Percentiles rank a stretch among this genome's conserved stretches.
Evolutionary conservation across 257 asterid species (phyloP).

Genomic region (Solanum lycopersicoides): DNA sequence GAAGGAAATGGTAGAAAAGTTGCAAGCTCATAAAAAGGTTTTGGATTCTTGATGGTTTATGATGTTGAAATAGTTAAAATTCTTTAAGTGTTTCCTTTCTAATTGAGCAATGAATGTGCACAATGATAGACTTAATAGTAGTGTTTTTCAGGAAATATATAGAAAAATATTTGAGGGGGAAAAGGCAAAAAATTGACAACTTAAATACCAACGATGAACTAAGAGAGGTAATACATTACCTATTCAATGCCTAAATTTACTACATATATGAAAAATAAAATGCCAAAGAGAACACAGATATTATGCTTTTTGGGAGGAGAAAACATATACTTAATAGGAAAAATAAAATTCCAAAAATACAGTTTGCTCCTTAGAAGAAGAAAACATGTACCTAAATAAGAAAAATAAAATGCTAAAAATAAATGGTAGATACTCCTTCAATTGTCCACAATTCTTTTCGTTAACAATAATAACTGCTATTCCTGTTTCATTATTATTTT

Average conservation of each 20-base stretch:
- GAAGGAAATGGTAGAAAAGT: background rate
- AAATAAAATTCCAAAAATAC: background rate
- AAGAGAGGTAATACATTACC: background rate
- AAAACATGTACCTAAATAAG: background rate
- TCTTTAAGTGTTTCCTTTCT: background rate
- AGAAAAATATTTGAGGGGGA: background rate
- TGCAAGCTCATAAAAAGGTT: background rate
- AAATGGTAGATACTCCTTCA: background rate
- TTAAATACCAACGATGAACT: background rate
- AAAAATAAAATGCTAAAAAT: background rate
- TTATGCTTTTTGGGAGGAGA: background rate
- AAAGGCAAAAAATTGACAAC: background rate
- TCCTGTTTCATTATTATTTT: background rate
- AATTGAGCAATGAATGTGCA: background rate
- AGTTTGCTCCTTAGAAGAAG: background rate
- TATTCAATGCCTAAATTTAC: background rate
- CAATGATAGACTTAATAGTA: background rate
- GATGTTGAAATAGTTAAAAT: background rate
- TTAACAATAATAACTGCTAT: background rate
- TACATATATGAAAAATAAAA: background rate
- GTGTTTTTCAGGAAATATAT: background rate
- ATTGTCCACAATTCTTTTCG: background rate
- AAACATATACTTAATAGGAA: background rate
- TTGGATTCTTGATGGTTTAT: background rate
- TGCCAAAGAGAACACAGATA: background rate